Percentiles rank a stretch among this genome's conserved stretches.
phyloP scores from a whole-genome alignment of 2,329 filamentous ascomycete species.

The Mycocentrospora acerina region DNA sequence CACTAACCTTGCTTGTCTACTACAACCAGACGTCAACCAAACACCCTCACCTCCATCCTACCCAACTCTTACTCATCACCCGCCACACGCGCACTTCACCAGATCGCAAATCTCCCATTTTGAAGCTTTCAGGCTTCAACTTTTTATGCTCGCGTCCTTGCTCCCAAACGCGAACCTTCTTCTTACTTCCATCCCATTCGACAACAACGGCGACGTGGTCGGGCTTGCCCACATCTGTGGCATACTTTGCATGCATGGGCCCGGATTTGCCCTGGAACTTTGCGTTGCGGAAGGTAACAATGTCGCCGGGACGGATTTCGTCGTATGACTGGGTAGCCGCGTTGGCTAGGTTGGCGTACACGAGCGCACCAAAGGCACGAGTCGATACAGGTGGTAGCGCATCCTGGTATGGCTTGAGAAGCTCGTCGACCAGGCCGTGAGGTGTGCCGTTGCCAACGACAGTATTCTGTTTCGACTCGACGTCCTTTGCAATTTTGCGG shows the following conservation, averaged over 20 bases:
- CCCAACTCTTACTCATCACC: slow-evolving; percentile 87
- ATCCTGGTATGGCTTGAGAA: slow-evolving; percentile 71
- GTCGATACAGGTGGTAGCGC: slow-evolving; percentile 83
- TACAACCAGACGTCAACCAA: not conserved
- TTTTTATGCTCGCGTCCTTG: slow-evolving; percentile 93
- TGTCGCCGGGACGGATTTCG: slow-evolving; percentile 90
- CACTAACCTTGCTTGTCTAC: not conserved
- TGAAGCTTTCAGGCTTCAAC: slow-evolving; percentile 90
- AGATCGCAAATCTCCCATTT: slow-evolving; percentile 85
- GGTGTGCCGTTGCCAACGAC: slow-evolving; percentile 84
- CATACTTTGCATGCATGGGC: slow-evolving; percentile 93
- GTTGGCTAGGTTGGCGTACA: slow-evolving; percentile 94
- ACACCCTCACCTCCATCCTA: slow-evolving; percentile 66
- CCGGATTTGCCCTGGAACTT: slow-evolving; percentile 95
- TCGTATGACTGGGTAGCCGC: slow-evolving; percentile 87
- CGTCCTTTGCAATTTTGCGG: slow-evolving; percentile 70
- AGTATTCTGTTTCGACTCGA: slow-evolving; percentile 71
- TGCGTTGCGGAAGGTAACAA: slow-evolving; percentile 88
- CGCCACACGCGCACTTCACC: slow-evolving; percentile 98
- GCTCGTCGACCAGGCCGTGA: slow-evolving; percentile 72
- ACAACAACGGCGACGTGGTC: slow-evolving; percentile 88
- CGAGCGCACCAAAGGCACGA: slow-evolving; percentile 84
- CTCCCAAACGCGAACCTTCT: slow-evolving; percentile 94
- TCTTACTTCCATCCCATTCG: slow-evolving; percentile 98
- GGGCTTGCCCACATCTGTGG: slow-evolving; percentile 80